Evolutionary conservation across 176 grass and related monocot genomes (phyloP).

Genomic region (Cenchrus purpureus): DNA sequence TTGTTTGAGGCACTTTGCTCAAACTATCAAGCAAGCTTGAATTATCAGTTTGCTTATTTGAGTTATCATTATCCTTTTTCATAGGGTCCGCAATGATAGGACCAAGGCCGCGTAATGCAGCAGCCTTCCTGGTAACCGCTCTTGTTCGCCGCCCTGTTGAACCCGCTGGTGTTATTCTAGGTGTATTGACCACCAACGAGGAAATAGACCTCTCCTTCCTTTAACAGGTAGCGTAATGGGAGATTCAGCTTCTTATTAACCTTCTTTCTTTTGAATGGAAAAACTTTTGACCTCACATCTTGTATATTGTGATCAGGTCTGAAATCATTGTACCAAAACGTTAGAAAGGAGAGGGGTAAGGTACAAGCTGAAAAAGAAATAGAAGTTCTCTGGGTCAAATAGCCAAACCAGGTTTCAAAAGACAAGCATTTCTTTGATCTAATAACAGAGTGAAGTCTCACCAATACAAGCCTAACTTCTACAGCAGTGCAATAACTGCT

Average conservation of each 20-base stretch:
- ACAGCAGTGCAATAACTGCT: conserved; percentile 17
- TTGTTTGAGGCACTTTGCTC: conserved; percentile 65
- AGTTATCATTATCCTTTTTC: conserved; percentile 52
- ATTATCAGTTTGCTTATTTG: conserved; percentile 57
- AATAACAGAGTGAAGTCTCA: neutral
- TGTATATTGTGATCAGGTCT: conserved; percentile 90
- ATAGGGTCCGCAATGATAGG: conserved; percentile 56
- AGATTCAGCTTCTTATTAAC: conserved; percentile 56
- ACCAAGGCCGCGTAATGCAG: conserved; percentile 64
- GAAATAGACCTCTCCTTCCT: conserved; percentile 77
- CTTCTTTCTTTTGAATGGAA: conserved; percentile 80
- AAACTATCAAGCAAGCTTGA: conserved; percentile 58
- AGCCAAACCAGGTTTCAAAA: conserved; percentile 21
- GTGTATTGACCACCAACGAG: conserved; percentile 75
- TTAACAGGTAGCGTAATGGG: conserved; percentile 50
- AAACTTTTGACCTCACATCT: conserved; percentile 78
- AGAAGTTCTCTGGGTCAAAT: neutral
- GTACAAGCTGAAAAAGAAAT: conserved; percentile 17
- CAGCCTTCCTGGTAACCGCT: conserved; percentile 64
- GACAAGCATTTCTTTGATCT: conserved; percentile 10
- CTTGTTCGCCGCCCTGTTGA: conserved; percentile 71
- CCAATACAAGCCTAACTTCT: neutral
- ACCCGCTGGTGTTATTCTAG: conserved; percentile 58
- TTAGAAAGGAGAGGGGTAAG: neutral
- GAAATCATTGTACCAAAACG: conserved; percentile 40